Evolutionary conservation across 2,329 filamentous ascomycete species (phyloP), one percentile per base, ranked within the genome.

Genomic region (Colletotrichum paranaense): DNA sequence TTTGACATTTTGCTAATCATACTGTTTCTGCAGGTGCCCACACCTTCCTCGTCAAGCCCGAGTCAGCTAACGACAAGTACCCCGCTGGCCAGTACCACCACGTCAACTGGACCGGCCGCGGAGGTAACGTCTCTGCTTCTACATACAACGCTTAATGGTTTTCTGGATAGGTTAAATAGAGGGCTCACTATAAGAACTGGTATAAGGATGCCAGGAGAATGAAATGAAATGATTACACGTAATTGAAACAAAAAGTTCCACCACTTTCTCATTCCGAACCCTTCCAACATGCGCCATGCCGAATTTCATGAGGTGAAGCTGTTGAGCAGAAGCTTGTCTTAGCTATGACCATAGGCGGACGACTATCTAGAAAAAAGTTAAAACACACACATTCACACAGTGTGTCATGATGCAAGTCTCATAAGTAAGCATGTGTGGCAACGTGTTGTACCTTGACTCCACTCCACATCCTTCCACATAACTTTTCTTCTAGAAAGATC

Each of bases 61-160:
- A 96, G 87, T 81, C 79, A 77, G 93, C 93, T 79, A 93, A 81
- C 84, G 91, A 88, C 72, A 95, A 95, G 87, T 97, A 97, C 89
- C 93, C 92, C 77, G 91, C 89, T 79, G 95, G 92, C 85, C 88
- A 95, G 88, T 92, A 98, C 85, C 97, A 96, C 83, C 97, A 99
- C 91, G 95, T 98, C 86, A 99, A 99, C 94, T 99, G 97, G 97
- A 99, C 97, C 79, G 97, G 97, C 81, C 94, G 97, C 84, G 97
- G 97, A 83, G 97, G 97, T 82, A 97, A 98, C 83, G 94, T 99
- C 77, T 98, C 95, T 79, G 97, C 97, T 80, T 98, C 95, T 65
- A 98, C 95, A 79, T 99, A 99, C 91, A 94, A 95, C 87, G 97
- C 94, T 89, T 98, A 97, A 90, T 77, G 75, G 32, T 26, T 55